These are phyloP conservation scores for Anthracocystis panici-leucophaei DNA, from an alignment of 1,284 basidiomycete species.

Conservation along the genomic window DNA sequence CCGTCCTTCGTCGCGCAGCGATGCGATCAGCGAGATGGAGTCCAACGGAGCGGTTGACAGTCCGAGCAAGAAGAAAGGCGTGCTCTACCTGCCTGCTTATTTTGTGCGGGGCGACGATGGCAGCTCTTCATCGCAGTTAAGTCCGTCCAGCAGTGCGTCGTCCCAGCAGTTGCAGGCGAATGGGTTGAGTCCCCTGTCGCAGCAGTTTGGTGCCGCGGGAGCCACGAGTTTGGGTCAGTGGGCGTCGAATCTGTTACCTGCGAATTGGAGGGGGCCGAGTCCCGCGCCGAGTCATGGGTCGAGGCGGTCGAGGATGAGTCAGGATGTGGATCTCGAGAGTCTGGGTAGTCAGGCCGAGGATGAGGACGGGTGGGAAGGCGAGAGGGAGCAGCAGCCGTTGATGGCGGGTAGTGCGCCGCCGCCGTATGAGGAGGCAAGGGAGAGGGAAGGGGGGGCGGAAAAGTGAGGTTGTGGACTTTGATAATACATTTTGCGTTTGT, in stretches of 20 bases:
- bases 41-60: constrained; percentile 17
- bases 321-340: constrained; percentile 39
- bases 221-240: constrained; percentile 28
- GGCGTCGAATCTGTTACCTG: constrained; percentile 23
- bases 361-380: constrained; percentile 1
- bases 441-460: too few relatives aligned
- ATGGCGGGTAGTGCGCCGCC: constrained; percentile 19
- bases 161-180: constrained; percentile 16
- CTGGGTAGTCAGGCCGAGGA: constrained; percentile 27
- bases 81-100: constrained; percentile 56
- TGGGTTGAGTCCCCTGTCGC: neutral
- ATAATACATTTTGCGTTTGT: too few relatives aligned
- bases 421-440: too few relatives aligned
- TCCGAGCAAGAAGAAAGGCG: constrained; percentile 46
- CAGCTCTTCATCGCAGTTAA: constrained; percentile 14
- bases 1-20: constrained; percentile 38
- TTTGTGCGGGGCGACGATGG: constrained; percentile 53
- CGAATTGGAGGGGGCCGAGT: constrained; percentile 32
- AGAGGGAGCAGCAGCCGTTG: constrained; percentile 13
- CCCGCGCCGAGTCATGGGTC: constrained; percentile 33
- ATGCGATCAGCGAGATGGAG: constrained; percentile 35
- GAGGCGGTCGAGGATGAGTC: constrained; percentile 26
- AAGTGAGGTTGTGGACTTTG: too few relatives aligned
- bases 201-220: constrained; percentile 1
- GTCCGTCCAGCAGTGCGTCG: constrained; percentile 18